These are phyloP conservation scores for Leptomonas seymouri DNA, from an alignment of 208 protist genomes.

Conservation along the genomic window DNA sequence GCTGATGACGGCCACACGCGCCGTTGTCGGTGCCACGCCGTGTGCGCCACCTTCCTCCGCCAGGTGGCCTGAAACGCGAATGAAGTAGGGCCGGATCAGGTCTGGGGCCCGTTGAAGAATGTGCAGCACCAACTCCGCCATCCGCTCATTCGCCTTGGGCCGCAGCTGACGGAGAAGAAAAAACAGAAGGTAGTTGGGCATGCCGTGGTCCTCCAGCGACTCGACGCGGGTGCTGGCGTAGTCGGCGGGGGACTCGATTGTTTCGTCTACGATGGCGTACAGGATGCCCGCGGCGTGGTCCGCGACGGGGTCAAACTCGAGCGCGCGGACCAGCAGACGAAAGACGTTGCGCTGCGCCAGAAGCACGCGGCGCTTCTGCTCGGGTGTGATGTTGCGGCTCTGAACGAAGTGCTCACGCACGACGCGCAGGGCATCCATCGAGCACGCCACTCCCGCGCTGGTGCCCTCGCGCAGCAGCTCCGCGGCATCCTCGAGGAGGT, in stretches of 20 bases:
- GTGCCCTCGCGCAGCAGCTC: slow-evolving; percentile 85
- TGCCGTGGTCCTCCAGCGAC: slow-evolving; percentile 71
- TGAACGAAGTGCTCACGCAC: slow-evolving; percentile 73
- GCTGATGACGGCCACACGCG: slow-evolving; percentile 72
- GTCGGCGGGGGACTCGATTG: slow-evolving; percentile 81
- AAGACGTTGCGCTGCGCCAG: slow-evolving; percentile 84
- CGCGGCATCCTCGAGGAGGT: slow-evolving; percentile 84
- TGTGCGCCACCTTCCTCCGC: slow-evolving; percentile 59
- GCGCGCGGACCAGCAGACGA: slow-evolving; percentile 78
- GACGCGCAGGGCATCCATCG: slow-evolving; percentile 50
- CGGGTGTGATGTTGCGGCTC: slow-evolving; percentile 42
- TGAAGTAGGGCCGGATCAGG: slow-evolving; percentile 88
- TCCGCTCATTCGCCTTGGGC: slow-evolving; percentile 64
- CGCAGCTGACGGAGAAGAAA: slow-evolving; percentile 83
- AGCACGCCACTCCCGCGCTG: slow-evolving; percentile 51
- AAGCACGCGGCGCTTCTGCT: slow-evolving; percentile 66
- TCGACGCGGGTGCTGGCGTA: slow-evolving; percentile 79
- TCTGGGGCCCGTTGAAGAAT: slow-evolving; percentile 81
- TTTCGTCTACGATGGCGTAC: slow-evolving; percentile 63
- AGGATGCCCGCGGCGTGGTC: slow-evolving; percentile 67
- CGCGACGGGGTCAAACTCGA: slow-evolving; percentile 66
- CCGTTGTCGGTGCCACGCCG: slow-evolving; percentile 63
- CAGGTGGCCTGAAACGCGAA: slow-evolving; percentile 79
- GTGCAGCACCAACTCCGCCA: slow-evolving; percentile 66
- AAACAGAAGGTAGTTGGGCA: slow-evolving; percentile 92